Evolutionary conservation across 371 early-diverging fungal genomes (phyloP).

Genomic region (Apophysomyces variabilis): DNA sequence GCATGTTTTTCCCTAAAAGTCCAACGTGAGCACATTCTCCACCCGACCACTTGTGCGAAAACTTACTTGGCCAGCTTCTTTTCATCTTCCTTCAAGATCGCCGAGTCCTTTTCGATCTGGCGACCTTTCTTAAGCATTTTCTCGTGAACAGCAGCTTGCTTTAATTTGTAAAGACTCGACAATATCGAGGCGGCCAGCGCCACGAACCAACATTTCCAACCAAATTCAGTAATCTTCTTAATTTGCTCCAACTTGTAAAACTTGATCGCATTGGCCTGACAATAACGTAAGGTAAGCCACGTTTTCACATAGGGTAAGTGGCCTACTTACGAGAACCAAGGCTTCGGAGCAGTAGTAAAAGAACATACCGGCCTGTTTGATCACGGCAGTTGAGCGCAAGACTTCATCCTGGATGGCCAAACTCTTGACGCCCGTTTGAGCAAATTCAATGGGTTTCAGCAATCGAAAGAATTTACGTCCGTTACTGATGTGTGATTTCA

Average conservation of each 20-base stretch:
- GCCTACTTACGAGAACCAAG: conserved; percentile 56
- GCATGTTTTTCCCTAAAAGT: conserved; percentile 53
- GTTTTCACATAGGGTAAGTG: not conserved
- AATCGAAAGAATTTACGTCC: conserved; percentile 64
- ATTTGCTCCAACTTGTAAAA: conserved; percentile 60
- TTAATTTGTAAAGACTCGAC: conserved; percentile 63
- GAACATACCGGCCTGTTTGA: conserved; percentile 57
- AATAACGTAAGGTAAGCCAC: not conserved
- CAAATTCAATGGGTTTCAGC: conserved; percentile 64
- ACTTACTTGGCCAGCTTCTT: conserved; percentile 50
- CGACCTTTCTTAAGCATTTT: conserved; percentile 42
- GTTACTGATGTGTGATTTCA: conserved; percentile 59
- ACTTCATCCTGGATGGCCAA: conserved; percentile 52
- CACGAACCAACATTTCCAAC: conserved; percentile 65
- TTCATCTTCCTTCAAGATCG: conserved; percentile 33
- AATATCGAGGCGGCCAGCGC: conserved; percentile 63
- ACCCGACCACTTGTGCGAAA: not conserved
- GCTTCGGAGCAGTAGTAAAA: conserved; percentile 61
- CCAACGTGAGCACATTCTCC: not conserved
- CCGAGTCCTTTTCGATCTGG: conserved; percentile 18
- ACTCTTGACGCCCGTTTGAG: conserved; percentile 57
- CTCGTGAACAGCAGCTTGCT: conserved; percentile 35
- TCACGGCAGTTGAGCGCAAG: conserved; percentile 42
- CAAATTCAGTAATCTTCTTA: conserved; percentile 51
- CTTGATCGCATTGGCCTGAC: conserved; percentile 49